Evolutionary conservation across 768 basidiomycete species (phyloP).

Genomic region (Cyclocybe cylindracea): DNA sequence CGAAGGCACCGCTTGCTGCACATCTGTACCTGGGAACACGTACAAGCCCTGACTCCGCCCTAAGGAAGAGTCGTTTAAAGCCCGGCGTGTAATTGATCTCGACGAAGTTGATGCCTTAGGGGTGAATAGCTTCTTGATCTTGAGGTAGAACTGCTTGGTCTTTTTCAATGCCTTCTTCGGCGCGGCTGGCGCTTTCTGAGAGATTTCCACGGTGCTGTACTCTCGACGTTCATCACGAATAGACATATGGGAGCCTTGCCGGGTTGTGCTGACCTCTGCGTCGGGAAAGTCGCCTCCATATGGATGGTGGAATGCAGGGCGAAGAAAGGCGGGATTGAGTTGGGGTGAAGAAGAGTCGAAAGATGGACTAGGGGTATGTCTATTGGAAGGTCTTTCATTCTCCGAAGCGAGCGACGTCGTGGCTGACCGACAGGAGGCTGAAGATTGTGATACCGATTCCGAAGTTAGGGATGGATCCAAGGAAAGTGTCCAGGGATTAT

Average conservation of each 20-base stretch:
- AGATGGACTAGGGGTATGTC: background rate
- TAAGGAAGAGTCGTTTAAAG: too few species aligned
- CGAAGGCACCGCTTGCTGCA: too few species aligned
- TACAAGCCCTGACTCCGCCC: too few species aligned
- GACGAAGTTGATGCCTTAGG: too few species aligned
- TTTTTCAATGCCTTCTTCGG: too few species aligned
- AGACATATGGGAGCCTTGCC: constrained; percentile 2
- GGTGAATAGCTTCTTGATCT: too few species aligned
- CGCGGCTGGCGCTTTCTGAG: background rate
- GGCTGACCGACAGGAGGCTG: constrained; percentile 11
- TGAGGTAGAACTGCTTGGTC: too few species aligned
- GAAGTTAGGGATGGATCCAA: constrained; percentile 21
- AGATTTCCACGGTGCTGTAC: too few species aligned
- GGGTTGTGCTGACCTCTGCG: background rate
- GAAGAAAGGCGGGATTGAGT: constrained; percentile 3
- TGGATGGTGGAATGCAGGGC: background rate
- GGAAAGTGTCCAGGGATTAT: constrained; percentile 30
- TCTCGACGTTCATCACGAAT: background rate
- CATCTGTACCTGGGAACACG: too few species aligned
- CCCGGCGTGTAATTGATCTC: too few species aligned
- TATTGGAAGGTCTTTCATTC: background rate
- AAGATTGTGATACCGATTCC: constrained; percentile 9
- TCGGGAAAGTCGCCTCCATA: background rate
- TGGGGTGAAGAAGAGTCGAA: constrained; percentile 2
- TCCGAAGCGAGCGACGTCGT: constrained; percentile 4